Conservation (phyloP, 495 filamentous ascomycete genomes). For the Lepraria neglecta region DNA sequence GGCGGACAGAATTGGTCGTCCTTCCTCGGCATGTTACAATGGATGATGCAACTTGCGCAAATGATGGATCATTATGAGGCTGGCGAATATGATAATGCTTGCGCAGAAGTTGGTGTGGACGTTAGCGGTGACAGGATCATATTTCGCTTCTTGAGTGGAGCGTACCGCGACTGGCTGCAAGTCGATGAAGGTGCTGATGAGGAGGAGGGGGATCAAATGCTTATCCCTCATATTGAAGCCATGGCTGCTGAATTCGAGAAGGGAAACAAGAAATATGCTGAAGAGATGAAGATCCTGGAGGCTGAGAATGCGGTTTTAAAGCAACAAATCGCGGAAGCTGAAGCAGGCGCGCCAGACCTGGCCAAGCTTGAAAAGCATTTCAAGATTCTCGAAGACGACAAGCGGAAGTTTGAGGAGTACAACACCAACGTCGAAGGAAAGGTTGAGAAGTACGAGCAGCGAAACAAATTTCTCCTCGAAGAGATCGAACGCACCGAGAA, state of each 20-base stretch:
- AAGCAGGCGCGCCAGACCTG: slow-evolving; percentile 76
- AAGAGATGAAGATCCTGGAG: slow-evolving; percentile 77
- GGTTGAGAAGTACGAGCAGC: slow-evolving; percentile 72
- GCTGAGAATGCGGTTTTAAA: slow-evolving; percentile 69
- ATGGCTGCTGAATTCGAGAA: slow-evolving; percentile 88
- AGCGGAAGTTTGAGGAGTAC: slow-evolving; percentile 86
- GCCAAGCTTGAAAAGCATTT: slow-evolving; percentile 75
- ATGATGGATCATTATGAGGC: slow-evolving; percentile 75
- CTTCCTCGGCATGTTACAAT: slow-evolving; percentile 89
- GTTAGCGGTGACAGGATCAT: slow-evolving; percentile 84
- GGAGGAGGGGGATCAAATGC: slow-evolving; percentile 63
- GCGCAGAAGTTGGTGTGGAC: slow-evolving; percentile 78
- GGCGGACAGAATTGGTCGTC: slow-evolving; percentile 94
- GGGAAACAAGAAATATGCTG: slow-evolving; percentile 69
- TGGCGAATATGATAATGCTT: slow-evolving; percentile 82
- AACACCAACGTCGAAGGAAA: slow-evolving; percentile 72
- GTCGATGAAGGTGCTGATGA: slow-evolving; percentile 73
- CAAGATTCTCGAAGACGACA: slow-evolving; percentile 83
- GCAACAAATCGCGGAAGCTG: slow-evolving; percentile 80
- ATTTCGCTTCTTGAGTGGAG: slow-evolving; percentile 78
- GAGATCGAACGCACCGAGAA: slow-evolving; percentile 70
- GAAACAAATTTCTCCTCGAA: slow-evolving; percentile 67
- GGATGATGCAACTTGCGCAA: slow-evolving; percentile 94
- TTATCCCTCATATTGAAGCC: slow-evolving; percentile 74
- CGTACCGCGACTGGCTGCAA: slow-evolving; percentile 89